Evolutionary conservation across 2,329 filamentous ascomycete species (phyloP).

Genomic region (Diaporthe sp.): DNA sequence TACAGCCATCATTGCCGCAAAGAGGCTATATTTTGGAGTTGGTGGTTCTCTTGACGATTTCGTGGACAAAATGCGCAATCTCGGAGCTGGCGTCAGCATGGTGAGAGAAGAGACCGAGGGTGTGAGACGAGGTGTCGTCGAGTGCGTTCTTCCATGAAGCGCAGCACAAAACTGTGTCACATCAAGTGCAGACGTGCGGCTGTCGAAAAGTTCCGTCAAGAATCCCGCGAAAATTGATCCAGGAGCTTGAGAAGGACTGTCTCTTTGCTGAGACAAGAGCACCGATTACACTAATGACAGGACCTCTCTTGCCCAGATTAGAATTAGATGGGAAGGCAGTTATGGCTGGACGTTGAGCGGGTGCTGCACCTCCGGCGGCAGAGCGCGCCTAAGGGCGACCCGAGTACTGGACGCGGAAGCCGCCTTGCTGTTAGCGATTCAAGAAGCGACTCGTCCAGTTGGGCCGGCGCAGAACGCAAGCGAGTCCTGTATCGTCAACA

Average conservation of each 20-base stretch:
- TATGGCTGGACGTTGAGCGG: not conserved
- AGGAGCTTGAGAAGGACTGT: not conserved
- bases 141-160: slow-evolving; percentile 52
- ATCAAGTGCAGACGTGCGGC: not conserved
- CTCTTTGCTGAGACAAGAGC: not conserved
- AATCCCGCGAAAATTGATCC: not conserved
- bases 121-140: slow-evolving; percentile 70
- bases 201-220: not conserved
- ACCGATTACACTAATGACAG: not conserved
- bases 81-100: slow-evolving; percentile 59
- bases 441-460: not conserved
- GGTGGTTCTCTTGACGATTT: slow-evolving; percentile 86
- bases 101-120: slow-evolving; percentile 70
- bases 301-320: not conserved
- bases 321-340: not conserved
- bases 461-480: slow-evolving; percentile 10
- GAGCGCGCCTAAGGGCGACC: not conserved
- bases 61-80: slow-evolving; percentile 59
- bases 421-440: not conserved
- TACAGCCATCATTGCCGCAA: slow-evolving; percentile 77
- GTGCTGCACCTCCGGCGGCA: not conserved
- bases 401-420: not conserved
- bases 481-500: not conserved
- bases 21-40: slow-evolving; percentile 86
- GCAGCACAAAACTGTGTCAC: not conserved